phyloP scores from a whole-genome alignment of 23 red algal genomes.

The Chondrus crispus region DNA sequence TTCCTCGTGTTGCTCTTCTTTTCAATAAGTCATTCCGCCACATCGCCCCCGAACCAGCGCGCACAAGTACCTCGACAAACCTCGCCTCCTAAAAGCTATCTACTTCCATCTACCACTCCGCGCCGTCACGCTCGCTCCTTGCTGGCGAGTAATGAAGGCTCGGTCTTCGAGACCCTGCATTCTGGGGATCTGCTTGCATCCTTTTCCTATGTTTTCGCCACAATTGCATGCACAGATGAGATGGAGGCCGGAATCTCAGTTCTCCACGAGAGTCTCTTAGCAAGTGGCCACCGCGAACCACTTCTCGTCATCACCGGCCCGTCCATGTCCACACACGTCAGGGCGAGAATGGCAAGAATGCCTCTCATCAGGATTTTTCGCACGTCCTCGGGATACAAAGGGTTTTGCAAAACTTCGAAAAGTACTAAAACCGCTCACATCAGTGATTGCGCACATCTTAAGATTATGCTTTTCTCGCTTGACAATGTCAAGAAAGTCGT shows the following conservation, averaged over 20 bases:
- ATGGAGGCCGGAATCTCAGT: constrained; percentile 27
- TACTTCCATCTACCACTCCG: background rate
- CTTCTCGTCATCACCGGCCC: background rate
- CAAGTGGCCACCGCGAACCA: constrained; percentile 23
- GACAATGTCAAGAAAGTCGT: constrained; percentile 7
- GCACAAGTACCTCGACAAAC: too few relatives aligned
- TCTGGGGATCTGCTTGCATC: background rate
- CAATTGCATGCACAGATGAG: constrained; percentile 22
- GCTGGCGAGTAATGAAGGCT: background rate
- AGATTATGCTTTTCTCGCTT: constrained; percentile 20
- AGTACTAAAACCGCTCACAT: background rate
- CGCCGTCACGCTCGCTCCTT: background rate
- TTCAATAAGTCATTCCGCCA: too few relatives aligned
- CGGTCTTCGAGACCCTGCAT: background rate
- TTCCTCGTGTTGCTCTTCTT: too few relatives aligned
- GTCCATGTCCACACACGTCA: background rate
- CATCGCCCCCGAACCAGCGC: too few relatives aligned
- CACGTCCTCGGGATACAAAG: background rate
- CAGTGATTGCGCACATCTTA: constrained; percentile 25
- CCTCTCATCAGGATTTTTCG: constrained; percentile 31
- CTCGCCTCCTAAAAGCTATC: too few relatives aligned
- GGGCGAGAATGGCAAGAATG: background rate
- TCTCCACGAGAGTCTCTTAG: constrained; percentile 23
- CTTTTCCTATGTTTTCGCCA: constrained; percentile 22
- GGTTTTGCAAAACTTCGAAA: background rate